Percentiles rank a stretch among this genome's conserved stretches.
phyloP scores from a whole-genome alignment of 192 early-diverging fungal species.

The Borealophlyctis nickersoniae region DNA sequence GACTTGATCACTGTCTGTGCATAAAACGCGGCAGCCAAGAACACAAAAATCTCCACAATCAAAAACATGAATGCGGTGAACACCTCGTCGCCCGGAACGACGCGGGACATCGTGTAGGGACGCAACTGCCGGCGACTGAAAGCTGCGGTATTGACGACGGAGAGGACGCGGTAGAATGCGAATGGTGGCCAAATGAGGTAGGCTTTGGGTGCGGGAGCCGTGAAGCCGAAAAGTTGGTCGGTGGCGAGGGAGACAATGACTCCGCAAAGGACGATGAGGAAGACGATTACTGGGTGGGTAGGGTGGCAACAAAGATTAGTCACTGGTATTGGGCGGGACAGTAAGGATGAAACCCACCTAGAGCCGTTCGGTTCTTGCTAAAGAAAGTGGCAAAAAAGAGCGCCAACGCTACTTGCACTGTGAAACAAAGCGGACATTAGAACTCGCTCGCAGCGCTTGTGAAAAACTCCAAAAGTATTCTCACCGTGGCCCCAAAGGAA shows the following conservation, averaged over 20 bases:
- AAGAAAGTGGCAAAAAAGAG: constrained; percentile 68
- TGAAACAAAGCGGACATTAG: constrained; percentile 19
- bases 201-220: constrained; percentile 30
- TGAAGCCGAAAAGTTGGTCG: constrained; percentile 37
- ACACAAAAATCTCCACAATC: constrained; percentile 38
- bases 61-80: constrained; percentile 44
- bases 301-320: neutral
- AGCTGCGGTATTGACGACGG: constrained; percentile 48
- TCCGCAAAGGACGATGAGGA: constrained; percentile 62
- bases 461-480: constrained; percentile 36
- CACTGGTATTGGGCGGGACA: neutral
- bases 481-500: constrained; percentile 57
- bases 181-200: constrained; percentile 72
- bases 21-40: constrained; percentile 43
- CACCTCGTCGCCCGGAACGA: constrained; percentile 45
- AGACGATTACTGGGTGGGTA: constrained; percentile 43
- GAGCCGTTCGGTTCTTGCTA: constrained; percentile 50
- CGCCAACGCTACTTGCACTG: constrained; percentile 59
- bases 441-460: constrained; percentile 4
- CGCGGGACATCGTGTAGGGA: constrained; percentile 42
- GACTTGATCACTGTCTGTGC: constrained; percentile 52
- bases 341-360: constrained; percentile 30
- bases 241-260: constrained; percentile 61
- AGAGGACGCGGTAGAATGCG: constrained; percentile 61
- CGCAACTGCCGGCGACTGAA: constrained; percentile 22